Conservation (phyloP, 1,284 basidiomycete species). For the Moesziomyces antarcticus region DNA sequence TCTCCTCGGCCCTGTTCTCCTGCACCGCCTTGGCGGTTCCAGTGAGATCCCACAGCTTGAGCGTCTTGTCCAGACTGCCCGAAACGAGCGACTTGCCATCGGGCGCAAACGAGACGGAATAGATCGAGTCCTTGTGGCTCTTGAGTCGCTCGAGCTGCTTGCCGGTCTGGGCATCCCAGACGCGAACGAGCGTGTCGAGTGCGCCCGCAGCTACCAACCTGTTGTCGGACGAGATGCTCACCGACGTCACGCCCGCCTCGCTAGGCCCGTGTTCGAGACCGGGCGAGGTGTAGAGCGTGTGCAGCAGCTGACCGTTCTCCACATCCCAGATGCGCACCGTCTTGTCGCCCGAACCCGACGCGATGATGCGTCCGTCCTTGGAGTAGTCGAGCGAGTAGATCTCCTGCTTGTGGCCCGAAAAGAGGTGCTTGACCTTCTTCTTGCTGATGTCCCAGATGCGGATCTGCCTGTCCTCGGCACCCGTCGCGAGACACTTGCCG, state of each 20-base stretch:
- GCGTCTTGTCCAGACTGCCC: slow-evolving; percentile 84
- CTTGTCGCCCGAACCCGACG: slow-evolving; percentile 89
- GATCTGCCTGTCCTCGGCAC: slow-evolving; percentile 66
- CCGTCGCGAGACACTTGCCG: slow-evolving; percentile 65
- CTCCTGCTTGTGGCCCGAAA: slow-evolving; percentile 87
- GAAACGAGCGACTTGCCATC: slow-evolving; percentile 82
- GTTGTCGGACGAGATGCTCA: slow-evolving; percentile 84
- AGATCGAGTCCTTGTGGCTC: slow-evolving; percentile 85
- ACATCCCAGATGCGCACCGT: slow-evolving; percentile 91
- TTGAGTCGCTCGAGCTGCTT: slow-evolving; percentile 79
- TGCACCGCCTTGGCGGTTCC: slow-evolving; percentile 69
- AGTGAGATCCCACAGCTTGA: slow-evolving; percentile 86
- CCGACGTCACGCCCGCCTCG: slow-evolving; percentile 79
- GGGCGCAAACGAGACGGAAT: slow-evolving; percentile 85
- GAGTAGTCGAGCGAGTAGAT: slow-evolving; percentile 89
- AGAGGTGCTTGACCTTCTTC: slow-evolving; percentile 73
- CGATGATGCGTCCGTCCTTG: slow-evolving; percentile 80
- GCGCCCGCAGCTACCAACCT: slow-evolving; percentile 83
- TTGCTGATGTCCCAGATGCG: slow-evolving; percentile 81
- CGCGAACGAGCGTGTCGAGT: slow-evolving; percentile 83
- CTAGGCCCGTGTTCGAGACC: slow-evolving; percentile 71
- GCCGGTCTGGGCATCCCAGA: slow-evolving; percentile 84
- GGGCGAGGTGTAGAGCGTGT: slow-evolving; percentile 65
- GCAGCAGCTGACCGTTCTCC: slow-evolving; percentile 71
- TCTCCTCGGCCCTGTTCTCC: slow-evolving; percentile 55